phyloP scores from a whole-genome alignment of 306 rosid species.

The Ziziphus jujuba region DNA sequence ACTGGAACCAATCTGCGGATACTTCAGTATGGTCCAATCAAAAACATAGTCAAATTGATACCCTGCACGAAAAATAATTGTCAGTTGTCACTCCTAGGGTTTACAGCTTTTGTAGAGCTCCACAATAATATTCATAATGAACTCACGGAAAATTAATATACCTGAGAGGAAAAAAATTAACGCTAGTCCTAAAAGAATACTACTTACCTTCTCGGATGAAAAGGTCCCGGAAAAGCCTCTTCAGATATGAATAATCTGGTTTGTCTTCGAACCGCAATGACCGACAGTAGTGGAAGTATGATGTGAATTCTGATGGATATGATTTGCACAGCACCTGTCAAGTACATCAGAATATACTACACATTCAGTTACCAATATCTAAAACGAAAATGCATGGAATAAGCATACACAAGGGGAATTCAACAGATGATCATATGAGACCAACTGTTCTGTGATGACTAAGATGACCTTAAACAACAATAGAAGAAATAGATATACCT shows the following conservation, averaged over 20 bases:
- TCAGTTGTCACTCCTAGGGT: neutral
- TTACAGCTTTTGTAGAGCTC: conserved; percentile 1
- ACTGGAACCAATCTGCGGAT: conserved; percentile 94
- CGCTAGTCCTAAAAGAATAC: neutral
- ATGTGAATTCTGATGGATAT: conserved; percentile 80
- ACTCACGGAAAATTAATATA: neutral
- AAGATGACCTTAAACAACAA: neutral
- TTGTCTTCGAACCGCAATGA: conserved; percentile 93
- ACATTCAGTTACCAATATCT: neutral
- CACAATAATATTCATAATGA: conserved; percentile 14
- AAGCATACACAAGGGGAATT: neutral
- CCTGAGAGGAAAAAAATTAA: neutral
- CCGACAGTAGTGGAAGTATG: conserved; percentile 92
- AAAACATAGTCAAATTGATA: conserved; percentile 96
- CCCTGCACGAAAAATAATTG: conserved; percentile 49
- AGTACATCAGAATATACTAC: conserved; percentile 1
- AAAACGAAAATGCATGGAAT: neutral
- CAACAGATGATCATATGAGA: neutral
- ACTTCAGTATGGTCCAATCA: conserved; percentile 95
- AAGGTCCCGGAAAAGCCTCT: conserved; percentile 92
- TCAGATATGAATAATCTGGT: conserved; percentile 93
- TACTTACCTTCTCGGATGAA: conserved; percentile 91
- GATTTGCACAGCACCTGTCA: conserved; percentile 86
- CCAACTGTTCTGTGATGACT: neutral
- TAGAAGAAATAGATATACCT: conserved; percentile 51